Percentiles rank a stretch among this genome's conserved stretches.
These are phyloP conservation scores for Helenozyma rhizophorensis DNA, from an alignment of 805 yeast species.

Conservation along the genomic window DNA sequence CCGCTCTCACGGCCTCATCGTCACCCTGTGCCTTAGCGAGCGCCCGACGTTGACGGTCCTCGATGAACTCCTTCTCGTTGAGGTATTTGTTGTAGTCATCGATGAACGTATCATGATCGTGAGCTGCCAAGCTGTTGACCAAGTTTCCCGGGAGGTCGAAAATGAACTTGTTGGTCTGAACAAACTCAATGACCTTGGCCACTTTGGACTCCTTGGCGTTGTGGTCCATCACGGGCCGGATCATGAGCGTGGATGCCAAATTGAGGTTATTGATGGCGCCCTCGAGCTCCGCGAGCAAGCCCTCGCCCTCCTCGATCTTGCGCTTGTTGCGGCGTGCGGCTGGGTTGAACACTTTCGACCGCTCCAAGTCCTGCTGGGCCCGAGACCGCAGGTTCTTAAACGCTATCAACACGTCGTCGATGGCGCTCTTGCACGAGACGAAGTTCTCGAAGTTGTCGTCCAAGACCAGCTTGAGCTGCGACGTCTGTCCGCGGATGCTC, in stretches of 20 bases:
- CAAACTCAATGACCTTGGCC: slow-evolving; percentile 30
- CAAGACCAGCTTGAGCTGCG: slow-evolving; percentile 32
- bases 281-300: slow-evolving; percentile 33
- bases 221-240: slow-evolving; percentile 39
- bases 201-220: slow-evolving; percentile 32
- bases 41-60: slow-evolving; percentile 7
- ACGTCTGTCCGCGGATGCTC: slow-evolving; percentile 31
- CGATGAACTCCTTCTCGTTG: slow-evolving; percentile 20
- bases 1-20: slow-evolving; percentile 6
- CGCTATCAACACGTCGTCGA: slow-evolving; percentile 33
- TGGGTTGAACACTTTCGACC: slow-evolving; percentile 35
- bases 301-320: slow-evolving; percentile 14
- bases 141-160: slow-evolving; percentile 35
- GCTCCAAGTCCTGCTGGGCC: slow-evolving; percentile 33
- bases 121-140: slow-evolving; percentile 22
- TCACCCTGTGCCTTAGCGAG: slow-evolving; percentile 5
- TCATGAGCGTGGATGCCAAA: slow-evolving; percentile 32
- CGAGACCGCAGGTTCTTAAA: slow-evolving; percentile 32
- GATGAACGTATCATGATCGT: slow-evolving; percentile 33
- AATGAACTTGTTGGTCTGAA: slow-evolving; percentile 26
- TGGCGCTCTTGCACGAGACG: slow-evolving; percentile 32
- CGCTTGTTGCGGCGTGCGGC: slow-evolving; percentile 14
- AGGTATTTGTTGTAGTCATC: slow-evolving; percentile 30
- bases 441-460: slow-evolving; percentile 34
- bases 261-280: slow-evolving; percentile 36